phyloP scores from a whole-genome alignment of 169 alveolate genomes.

The Plasmodium vinckei region DNA sequence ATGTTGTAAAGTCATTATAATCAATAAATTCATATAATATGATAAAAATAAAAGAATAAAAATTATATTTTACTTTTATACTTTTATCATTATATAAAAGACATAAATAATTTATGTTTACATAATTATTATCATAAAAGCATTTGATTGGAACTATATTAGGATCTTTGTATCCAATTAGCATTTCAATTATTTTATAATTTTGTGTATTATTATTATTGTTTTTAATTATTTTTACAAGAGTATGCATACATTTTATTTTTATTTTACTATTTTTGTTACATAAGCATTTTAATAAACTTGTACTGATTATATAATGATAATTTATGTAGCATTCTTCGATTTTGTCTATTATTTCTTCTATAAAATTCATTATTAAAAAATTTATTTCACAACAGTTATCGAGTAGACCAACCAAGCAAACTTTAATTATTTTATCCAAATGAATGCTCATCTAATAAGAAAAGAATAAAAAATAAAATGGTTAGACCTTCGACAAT shows the following conservation, averaged over 20 bases:
- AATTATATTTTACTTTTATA: conserved; percentile 40
- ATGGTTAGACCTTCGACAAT: background rate
- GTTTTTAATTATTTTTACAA: conserved; percentile 24
- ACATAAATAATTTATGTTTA: conserved; percentile 56
- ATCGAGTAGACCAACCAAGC: conserved; percentile 41
- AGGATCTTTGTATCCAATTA: conserved; percentile 71
- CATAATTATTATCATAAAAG: conserved; percentile 44
- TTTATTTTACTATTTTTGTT: conserved; percentile 56
- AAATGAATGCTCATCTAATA: conserved; percentile 30
- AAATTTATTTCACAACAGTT: conserved; percentile 25
- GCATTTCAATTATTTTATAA: conserved; percentile 65
- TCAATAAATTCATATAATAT: conserved; percentile 44
- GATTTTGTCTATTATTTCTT: conserved; percentile 13
- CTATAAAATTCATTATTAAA: conserved; percentile 56
- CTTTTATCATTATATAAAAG: conserved; percentile 52
- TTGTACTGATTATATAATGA: conserved; percentile 38
- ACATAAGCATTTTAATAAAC: conserved; percentile 47
- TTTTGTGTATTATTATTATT: conserved; percentile 43
- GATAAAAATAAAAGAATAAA: conserved; percentile 43
- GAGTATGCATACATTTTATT: conserved; percentile 36
- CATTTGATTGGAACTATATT: conserved; percentile 60
- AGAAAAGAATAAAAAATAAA: background rate
- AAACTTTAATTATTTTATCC: conserved; percentile 39
- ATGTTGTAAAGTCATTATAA: conserved; percentile 31
- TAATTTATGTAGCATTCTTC: conserved; percentile 40